Conservation (phyloP, 768 basidiomycete species). For the Pluteus cervinus region DNA sequence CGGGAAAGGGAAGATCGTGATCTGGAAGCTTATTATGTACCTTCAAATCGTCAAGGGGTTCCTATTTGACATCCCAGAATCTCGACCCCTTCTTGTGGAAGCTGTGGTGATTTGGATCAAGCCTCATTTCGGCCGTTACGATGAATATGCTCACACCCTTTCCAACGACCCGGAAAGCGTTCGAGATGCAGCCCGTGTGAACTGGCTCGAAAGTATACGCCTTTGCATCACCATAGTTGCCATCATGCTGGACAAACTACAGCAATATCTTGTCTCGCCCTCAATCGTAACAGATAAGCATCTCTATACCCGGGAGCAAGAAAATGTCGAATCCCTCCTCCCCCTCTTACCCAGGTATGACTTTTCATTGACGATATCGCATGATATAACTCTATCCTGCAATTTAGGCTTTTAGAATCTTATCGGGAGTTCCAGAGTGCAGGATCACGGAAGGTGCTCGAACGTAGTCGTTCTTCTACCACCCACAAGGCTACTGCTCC, state of each 20-base stretch:
- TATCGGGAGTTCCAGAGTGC: slow-evolving; percentile 78
- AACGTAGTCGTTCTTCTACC: slow-evolving; percentile 54
- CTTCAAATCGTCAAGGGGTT: slow-evolving; percentile 87
- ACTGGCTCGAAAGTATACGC: slow-evolving; percentile 88
- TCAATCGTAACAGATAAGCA: slow-evolving; percentile 53
- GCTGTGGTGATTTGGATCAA: slow-evolving; percentile 91
- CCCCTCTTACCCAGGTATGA: slow-evolving; percentile 76
- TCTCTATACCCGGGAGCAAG: slow-evolving; percentile 74
- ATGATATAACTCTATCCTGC: slow-evolving; percentile 6
- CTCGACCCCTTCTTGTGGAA: slow-evolving; percentile 77
- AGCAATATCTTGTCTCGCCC: slow-evolving; percentile 71
- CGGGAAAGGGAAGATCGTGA: slow-evolving; percentile 80
- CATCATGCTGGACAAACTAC: slow-evolving; percentile 85
- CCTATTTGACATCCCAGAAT: slow-evolving; percentile 77
- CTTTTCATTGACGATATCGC: neutral
- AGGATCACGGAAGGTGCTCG: slow-evolving; percentile 61
- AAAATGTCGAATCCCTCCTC: slow-evolving; percentile 84
- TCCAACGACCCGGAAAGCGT: slow-evolving; percentile 60
- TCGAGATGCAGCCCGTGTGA: slow-evolving; percentile 70
- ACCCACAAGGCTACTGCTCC: slow-evolving; percentile 57
- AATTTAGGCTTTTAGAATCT: slow-evolving; percentile 71
- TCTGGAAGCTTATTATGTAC: slow-evolving; percentile 93
- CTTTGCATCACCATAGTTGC: slow-evolving; percentile 85
- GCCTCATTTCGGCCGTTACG: slow-evolving; percentile 88
- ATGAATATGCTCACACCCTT: slow-evolving; percentile 66